Base-by-base conservation (phyloP, 2,329 filamentous ascomycete genomes). In the Ophiostoma novo-ulmi region DNA sequence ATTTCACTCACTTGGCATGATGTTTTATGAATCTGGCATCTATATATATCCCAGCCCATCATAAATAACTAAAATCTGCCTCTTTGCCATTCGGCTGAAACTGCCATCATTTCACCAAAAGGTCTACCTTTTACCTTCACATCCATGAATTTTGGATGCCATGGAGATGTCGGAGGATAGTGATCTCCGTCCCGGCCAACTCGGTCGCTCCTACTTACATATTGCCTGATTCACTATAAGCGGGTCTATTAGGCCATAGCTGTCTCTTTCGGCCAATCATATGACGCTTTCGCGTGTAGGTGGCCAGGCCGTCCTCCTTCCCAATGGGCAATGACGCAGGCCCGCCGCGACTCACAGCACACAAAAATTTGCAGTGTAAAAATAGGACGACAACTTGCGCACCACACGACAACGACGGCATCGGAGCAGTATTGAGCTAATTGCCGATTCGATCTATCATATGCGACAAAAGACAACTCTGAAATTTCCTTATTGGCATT, bases 341-440 rank as follows among this genome's bases (percentile, higher is more conserved):
- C 52, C 52, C n/a, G 52, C 55, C 26, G 26, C 55, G 13, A 35
- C 13, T 58, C 52, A 26, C 20, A 31, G 26, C 58, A 63, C 58
- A 63, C 58, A 63, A 63, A 63, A 63, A 17, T 63, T 35, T 63
- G 58, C 58, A 35, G 58, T 63, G 58, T 26, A 63, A 63, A 63
- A 63, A 63, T 26, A 36, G 22, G 26, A 63, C 58, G 58, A 63
- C 13, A 63, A 26, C 58, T 48, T 58, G 52, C 52, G 10, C 22
- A 58, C n/a, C 22, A 58, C 13, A 63, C 58, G 58, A 63, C 58
- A 10, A 35, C 58, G 22, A 63, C 26, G 58, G 20, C 26, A 35
- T 26, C 58, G 26, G 58, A 63, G 58, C 58, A 26, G 26, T 14
- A 31, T 26, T 35, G 58, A 31, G 22, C 13, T 17, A 31, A 17